Base-by-base conservation (phyloP, 495 filamentous ascomycete species). In the Lichenothelia convexa region DNA sequence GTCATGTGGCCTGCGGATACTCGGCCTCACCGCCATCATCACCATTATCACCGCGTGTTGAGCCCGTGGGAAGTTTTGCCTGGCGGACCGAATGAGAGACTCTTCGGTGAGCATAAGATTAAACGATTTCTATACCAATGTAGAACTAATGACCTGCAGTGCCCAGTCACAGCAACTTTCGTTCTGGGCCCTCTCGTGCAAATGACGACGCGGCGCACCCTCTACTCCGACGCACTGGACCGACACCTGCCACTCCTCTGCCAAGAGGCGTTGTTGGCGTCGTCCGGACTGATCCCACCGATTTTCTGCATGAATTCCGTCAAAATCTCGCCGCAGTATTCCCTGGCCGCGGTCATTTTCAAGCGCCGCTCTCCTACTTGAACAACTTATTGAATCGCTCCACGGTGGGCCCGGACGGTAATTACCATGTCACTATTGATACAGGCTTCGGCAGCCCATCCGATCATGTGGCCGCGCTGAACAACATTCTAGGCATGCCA, bases 141-240 rank as follows among this genome's bases (percentile, higher is more conserved):
- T n/a, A 18, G 17, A 33, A 18, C 36, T 59, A 62, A 50, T 56
- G 55, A 45, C 52, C 50, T 33, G 51, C 54, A 30, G 57, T 67
- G 9, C 62, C 62, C 29, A 57, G 62, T 18, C 70, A 70, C 48
- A 61, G 68, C 36, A 61, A 71, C 34, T 65, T 71, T 44, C 56
- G 70, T 27, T 60, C 56, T 27, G 60, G 67, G 30, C 51, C 57
- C 13, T 45, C 61, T 19, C 67, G 71, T 18, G 56, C 56, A 11
- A 65, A 64, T 29, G 82, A 93, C 46, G 83, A 92, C 47, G 82
- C 81, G 13, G 63, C 67, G 3, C 92, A 93, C 48, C 85, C 85
- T 33, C 63, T 93, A 11, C 68, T 65, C 34, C 55, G 54, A 26
- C 58, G 58, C 15, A 38, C 31, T 21, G 39, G 37, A 17, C 37